Evolutionary conservation across 768 basidiomycete species (phyloP).

Genomic region (Leccinum pellstonianum): DNA sequence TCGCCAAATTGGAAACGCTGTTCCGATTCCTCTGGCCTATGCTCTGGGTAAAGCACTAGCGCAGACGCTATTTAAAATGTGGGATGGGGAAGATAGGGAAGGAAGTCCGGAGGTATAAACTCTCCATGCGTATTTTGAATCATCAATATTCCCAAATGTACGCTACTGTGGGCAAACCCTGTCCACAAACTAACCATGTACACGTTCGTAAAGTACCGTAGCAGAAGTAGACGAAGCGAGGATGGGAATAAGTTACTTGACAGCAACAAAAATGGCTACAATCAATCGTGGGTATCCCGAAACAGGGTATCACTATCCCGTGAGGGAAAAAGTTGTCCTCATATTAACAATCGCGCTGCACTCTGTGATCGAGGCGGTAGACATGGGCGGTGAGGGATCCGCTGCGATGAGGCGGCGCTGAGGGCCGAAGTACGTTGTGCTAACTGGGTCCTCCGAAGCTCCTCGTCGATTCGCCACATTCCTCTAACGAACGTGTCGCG

Average conservation of each 20-base stretch:
- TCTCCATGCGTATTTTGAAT: not conserved
- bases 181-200: slow-evolving; percentile 2
- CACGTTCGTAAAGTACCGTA: not conserved
- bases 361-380: slow-evolving; percentile 20
- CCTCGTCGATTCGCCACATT: slow-evolving; percentile 88
- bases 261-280: not conserved
- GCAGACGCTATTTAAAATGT: slow-evolving; percentile 44
- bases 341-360: slow-evolving; percentile 15
- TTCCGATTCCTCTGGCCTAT: slow-evolving; percentile 66
- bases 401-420: slow-evolving; percentile 33
- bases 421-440: slow-evolving; percentile 33
- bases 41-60: slow-evolving; percentile 54
- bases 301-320: slow-evolving; percentile 15
- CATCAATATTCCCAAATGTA: slow-evolving; percentile 3
- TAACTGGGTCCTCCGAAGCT: slow-evolving; percentile 60
- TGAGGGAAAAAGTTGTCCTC: not conserved
- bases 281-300: slow-evolving; percentile 18
- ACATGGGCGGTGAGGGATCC: slow-evolving; percentile 33
- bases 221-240: not conserved
- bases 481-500: slow-evolving; percentile 68
- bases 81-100: slow-evolving; percentile 44
- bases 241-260: slow-evolving; percentile 17
- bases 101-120: slow-evolving; percentile 43
- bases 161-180: not conserved
- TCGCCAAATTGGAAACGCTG: slow-evolving; percentile 78